These are phyloP conservation scores for Limnanthes douglasii DNA, from an alignment of 345 rosid genomes.

Conservation along the genomic window DNA sequence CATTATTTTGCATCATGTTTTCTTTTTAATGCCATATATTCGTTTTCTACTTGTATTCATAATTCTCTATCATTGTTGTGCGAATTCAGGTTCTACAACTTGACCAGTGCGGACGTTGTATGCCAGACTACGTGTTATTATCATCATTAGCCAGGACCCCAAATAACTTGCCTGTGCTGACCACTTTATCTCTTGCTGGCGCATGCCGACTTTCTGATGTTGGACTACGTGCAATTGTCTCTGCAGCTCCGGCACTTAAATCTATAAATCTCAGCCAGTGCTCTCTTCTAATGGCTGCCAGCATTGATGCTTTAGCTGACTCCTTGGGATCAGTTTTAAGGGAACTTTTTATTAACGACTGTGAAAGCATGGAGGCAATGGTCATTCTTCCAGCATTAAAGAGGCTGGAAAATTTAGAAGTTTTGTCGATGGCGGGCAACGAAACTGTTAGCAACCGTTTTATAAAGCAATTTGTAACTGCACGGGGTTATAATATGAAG, in stretches of 20 bases:
- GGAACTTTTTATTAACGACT: constrained; percentile 71
- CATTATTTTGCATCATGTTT: too few relatives aligned
- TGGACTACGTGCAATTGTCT: constrained; percentile 43
- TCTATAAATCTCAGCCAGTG: constrained; percentile 74
- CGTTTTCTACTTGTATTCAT: too few relatives aligned
- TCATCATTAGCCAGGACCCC: constrained; percentile 40
- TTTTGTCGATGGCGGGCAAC: constrained; percentile 53
- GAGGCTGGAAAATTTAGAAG: constrained; percentile 50
- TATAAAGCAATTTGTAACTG: constrained; percentile 23
- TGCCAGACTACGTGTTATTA: constrained; percentile 45
- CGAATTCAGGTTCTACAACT: constrained; percentile 73
- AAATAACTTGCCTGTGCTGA: constrained; percentile 37
- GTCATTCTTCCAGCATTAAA: constrained; percentile 44
- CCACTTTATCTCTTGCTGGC: constrained; percentile 51
- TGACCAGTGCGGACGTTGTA: constrained; percentile 68
- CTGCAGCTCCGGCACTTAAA: constrained; percentile 45
- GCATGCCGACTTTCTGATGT: constrained; percentile 77
- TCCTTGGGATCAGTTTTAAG: constrained; percentile 40
- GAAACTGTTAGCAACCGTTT: constrained; percentile 48
- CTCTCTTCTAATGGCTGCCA: constrained; percentile 50
- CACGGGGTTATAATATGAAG: constrained; percentile 40
- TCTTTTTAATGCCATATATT: too few relatives aligned
- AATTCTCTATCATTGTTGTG: constrained; percentile 11
- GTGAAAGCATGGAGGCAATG: constrained; percentile 50
- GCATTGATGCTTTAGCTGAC: constrained; percentile 41